Conservation (phyloP, 345 rosid species). For the Ceriops zippeliana region DNA sequence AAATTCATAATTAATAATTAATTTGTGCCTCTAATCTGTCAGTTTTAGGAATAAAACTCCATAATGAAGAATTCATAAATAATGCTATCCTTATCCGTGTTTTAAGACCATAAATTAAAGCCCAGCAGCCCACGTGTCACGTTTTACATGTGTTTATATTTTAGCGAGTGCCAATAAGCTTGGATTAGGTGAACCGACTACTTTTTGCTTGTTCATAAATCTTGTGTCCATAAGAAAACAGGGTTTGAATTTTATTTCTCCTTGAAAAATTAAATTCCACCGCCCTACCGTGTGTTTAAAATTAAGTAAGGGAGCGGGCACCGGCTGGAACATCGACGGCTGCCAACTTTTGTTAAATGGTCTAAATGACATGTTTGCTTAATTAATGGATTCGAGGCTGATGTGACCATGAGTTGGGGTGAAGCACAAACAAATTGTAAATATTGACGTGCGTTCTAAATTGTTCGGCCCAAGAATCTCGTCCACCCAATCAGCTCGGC, state of each 20-base stretch:
- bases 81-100: neutral
- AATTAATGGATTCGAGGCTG: too few species aligned
- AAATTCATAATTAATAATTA: too few species aligned
- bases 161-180: neutral
- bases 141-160: neutral
- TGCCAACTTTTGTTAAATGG: neutral
- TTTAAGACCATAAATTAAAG: neutral
- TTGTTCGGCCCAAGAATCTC: too few species aligned
- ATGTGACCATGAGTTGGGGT: too few species aligned
- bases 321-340: neutral
- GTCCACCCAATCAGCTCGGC: too few species aligned
- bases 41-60: too few species aligned
- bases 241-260: too few species aligned
- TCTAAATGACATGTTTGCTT: neutral
- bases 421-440: too few species aligned
- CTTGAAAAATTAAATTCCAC: neutral
- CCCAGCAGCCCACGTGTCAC: conserved; percentile 7
- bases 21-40: too few species aligned
- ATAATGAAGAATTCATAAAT: neutral
- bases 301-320: conserved; percentile 1
- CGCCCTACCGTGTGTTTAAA: neutral
- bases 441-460: too few species aligned
- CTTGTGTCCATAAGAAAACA: too few species aligned
- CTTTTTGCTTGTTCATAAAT: too few species aligned
- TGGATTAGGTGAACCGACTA: neutral